These are phyloP conservation scores for Heterobasidion occidentale DNA, from an alignment of 1,284 basidiomycete genomes.

Conservation along the genomic window DNA sequence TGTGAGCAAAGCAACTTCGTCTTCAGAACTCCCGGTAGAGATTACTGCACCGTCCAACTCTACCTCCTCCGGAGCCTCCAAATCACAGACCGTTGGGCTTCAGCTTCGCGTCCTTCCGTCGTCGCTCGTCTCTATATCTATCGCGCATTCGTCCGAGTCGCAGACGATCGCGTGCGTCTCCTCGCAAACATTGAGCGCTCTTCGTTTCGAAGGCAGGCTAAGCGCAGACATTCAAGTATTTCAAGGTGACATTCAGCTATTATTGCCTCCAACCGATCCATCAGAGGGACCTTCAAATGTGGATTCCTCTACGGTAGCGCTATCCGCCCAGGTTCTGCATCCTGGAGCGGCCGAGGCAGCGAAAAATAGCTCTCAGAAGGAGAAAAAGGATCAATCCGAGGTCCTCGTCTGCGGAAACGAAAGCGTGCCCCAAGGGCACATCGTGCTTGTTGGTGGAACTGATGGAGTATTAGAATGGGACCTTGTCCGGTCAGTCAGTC, in stretches of 20 bases:
- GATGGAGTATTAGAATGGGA: slow-evolving; percentile 61
- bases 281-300: slow-evolving; percentile 10
- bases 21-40: slow-evolving; percentile 1
- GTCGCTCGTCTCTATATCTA: slow-evolving; percentile 5
- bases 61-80: not conserved
- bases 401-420: slow-evolving; percentile 23
- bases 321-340: slow-evolving; percentile 10
- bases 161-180: slow-evolving; percentile 16
- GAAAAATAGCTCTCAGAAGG: slow-evolving; percentile 13
- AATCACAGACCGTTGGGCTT: not conserved
- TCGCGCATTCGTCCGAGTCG: slow-evolving; percentile 3
- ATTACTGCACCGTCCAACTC: not conserved
- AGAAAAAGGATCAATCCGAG: slow-evolving; percentile 13
- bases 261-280: slow-evolving; percentile 21
- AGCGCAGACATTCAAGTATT: not conserved
- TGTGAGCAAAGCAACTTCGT: not conserved
- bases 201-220: slow-evolving; percentile 5
- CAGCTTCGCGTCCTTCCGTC: slow-evolving; percentile 10
- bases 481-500: slow-evolving; percentile 36
- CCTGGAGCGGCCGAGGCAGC: slow-evolving; percentile 2
- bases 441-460: slow-evolving; percentile 41
- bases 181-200: not conserved
- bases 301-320: slow-evolving; percentile 7
- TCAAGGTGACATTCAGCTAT: slow-evolving; percentile 15
- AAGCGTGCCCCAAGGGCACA: slow-evolving; percentile 48